These are phyloP conservation scores for Boletus fagicola DNA, from an alignment of 768 basidiomycete species.

Conservation along the genomic window DNA sequence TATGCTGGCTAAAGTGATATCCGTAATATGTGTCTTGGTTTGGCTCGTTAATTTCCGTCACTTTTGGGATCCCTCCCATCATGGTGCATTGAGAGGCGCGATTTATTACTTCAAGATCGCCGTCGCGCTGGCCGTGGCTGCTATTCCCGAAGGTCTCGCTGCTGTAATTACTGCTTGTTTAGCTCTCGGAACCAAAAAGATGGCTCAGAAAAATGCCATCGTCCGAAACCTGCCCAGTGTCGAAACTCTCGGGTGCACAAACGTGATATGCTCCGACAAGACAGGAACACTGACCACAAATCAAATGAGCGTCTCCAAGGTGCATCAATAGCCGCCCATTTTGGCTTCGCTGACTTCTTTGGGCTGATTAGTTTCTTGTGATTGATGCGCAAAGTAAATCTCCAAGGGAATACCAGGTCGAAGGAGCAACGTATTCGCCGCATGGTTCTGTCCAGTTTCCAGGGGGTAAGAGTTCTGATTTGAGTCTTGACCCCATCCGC, in stretches of 20 bases:
- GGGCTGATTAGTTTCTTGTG: constrained; percentile 63
- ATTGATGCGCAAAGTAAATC: constrained; percentile 52
- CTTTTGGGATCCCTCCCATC: constrained; percentile 94
- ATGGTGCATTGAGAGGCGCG: constrained; percentile 87
- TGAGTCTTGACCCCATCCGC: constrained; percentile 67
- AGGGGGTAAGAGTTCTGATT: constrained; percentile 62
- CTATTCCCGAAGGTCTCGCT: constrained; percentile 97
- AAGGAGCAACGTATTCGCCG: constrained; percentile 92
- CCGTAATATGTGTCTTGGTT: constrained; percentile 94
- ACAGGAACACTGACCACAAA: constrained; percentile 95
- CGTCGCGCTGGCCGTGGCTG: constrained; percentile 97
- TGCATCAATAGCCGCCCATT: constrained; percentile 32
- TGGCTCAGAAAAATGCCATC: constrained; percentile 99
- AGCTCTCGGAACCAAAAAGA: constrained; percentile 96
- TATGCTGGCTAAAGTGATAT: constrained; percentile 95
- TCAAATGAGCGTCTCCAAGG: constrained; percentile 93
- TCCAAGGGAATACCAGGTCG: constrained; percentile 73
- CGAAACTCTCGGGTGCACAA: constrained; percentile 96
- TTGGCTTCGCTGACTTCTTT: constrained; percentile 10
- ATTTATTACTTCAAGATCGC: constrained; percentile 99
- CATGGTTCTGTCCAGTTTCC: constrained; percentile 66
- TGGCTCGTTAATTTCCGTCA: constrained; percentile 97
- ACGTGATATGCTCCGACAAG: constrained; percentile 99
- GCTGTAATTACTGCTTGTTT: constrained; percentile 97
- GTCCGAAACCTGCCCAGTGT: constrained; percentile 95